phyloP scores from a whole-genome alignment of 2,329 filamentous ascomycete species.

The Phyllosticta ampelicida region DNA sequence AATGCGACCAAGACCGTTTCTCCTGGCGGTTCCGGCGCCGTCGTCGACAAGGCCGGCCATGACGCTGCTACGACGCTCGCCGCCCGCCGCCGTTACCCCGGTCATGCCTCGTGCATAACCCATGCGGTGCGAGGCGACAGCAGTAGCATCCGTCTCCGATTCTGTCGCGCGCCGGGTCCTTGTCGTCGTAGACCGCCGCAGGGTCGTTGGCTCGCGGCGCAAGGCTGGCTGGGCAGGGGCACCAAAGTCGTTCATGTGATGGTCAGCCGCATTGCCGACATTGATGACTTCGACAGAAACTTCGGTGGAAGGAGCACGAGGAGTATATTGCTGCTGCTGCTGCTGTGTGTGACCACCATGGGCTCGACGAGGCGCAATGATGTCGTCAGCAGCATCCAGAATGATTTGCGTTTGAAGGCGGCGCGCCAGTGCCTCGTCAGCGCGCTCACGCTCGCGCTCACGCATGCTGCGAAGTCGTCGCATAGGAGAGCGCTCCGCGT shows the following conservation, averaged over 20 bases:
- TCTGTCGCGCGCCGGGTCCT: conserved; percentile 14
- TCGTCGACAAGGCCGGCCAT: conserved; percentile 30
- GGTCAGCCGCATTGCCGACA: conserved; percentile 42
- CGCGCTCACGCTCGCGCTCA: conserved; percentile 27
- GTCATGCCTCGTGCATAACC: neutral
- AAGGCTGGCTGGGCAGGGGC: neutral
- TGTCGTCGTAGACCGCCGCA: conserved; percentile 16
- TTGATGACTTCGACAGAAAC: conserved; percentile 36
- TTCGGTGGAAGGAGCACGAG: neutral
- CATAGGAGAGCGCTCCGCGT: conserved; percentile 16
- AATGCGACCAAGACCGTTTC: conserved; percentile 26
- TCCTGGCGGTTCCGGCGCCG: conserved; percentile 15
- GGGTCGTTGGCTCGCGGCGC: conserved; percentile 35
- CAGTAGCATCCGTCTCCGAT: neutral
- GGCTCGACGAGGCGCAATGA: conserved; percentile 1
- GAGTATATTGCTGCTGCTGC: conserved; percentile 4
- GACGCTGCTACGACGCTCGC: conserved; percentile 16
- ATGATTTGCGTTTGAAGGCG: conserved; percentile 39
- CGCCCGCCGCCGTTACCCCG: neutral
- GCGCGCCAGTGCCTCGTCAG: conserved; percentile 41
- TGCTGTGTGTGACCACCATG: conserved; percentile 19
- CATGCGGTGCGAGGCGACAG: neutral
- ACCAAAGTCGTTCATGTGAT: conserved; percentile 49
- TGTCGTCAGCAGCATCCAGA: conserved; percentile 14
- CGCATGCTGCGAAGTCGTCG: conserved; percentile 18